Percentiles rank a stretch among this genome's conserved stretches.
These are phyloP conservation scores for Penicillium atrosanguineum DNA, from an alignment of 495 filamentous ascomycete species.

Conservation along the genomic window DNA sequence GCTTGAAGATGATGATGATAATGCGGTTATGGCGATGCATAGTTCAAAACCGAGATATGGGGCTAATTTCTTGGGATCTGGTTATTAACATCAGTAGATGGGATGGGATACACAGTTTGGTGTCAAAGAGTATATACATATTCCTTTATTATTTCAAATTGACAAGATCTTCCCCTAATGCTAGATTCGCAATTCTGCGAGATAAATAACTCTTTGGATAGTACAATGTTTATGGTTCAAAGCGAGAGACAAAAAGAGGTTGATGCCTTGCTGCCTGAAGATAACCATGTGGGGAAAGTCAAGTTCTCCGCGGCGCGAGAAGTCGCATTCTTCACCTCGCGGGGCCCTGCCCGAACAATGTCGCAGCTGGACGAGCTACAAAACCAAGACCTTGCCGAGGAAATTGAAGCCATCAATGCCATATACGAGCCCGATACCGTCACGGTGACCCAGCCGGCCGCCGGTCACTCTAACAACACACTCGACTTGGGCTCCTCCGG, in stretches of 20 bases:
- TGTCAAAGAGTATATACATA: neutral
- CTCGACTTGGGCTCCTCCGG: conserved; percentile 33
- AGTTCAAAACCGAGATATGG: conserved; percentile 8
- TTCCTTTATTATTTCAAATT: too few relatives aligned
- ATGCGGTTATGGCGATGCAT: conserved; percentile 19
- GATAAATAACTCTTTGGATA: too few relatives aligned
- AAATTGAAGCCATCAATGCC: conserved; percentile 86
- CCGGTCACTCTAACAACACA: conserved; percentile 44
- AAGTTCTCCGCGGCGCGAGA: conserved; percentile 16
- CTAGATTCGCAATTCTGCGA: too few relatives aligned
- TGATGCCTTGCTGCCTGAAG: conserved; percentile 19
- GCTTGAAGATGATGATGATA: conserved; percentile 56
- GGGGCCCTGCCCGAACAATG: conserved; percentile 16
- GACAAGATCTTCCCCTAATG: too few relatives aligned
- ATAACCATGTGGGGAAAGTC: conserved; percentile 13
- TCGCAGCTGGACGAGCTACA: conserved; percentile 23
- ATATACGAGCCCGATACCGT: conserved; percentile 80
- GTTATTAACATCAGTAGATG: conserved; percentile 14
- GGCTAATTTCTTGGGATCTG: conserved; percentile 26
- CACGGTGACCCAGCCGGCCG: conserved; percentile 30
- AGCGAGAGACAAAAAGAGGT: neutral
- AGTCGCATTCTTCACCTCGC: conserved; percentile 6
- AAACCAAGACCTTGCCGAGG: conserved; percentile 71
- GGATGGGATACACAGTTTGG: neutral
- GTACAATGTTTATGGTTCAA: too few relatives aligned